These are phyloP conservation scores for Solanum arcanum DNA, from an alignment of 257 asterid genomes.

Conservation along the genomic window DNA sequence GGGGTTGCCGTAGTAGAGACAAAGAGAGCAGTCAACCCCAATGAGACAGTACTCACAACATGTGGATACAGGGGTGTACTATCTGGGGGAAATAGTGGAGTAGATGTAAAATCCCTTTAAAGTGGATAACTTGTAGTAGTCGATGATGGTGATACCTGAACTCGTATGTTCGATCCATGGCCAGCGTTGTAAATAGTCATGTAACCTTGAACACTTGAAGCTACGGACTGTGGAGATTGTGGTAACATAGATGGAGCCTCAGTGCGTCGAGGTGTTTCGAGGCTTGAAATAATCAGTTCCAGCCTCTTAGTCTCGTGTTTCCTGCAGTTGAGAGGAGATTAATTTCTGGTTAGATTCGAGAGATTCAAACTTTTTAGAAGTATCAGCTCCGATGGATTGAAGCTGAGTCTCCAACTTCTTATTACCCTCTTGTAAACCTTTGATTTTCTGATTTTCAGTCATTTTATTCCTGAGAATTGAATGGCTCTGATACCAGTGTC, in stretches of 20 bases:
- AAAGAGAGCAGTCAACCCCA: background rate
- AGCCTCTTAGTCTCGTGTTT: background rate
- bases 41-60: background rate
- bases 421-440: background rate
- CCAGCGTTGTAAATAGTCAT: background rate
- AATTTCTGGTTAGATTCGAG: background rate
- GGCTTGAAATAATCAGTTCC: background rate
- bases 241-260: background rate
- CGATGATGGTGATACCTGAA: background rate
- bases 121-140: background rate
- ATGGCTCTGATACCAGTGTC: background rate
- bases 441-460: background rate
- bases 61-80: background rate
- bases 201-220: background rate
- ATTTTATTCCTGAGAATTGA: background rate
- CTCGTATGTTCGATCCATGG: background rate
- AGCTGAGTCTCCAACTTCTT: background rate
- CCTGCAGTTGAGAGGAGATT: background rate
- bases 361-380: background rate
- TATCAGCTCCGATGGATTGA: background rate
- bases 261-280: too few species aligned
- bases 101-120: too few species aligned
- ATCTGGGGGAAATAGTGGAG: background rate
- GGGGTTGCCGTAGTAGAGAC: background rate
- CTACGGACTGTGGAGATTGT: background rate